Base-by-base conservation (phyloP, 169 alveolate species). In the Plasmodium malariae region DNA sequence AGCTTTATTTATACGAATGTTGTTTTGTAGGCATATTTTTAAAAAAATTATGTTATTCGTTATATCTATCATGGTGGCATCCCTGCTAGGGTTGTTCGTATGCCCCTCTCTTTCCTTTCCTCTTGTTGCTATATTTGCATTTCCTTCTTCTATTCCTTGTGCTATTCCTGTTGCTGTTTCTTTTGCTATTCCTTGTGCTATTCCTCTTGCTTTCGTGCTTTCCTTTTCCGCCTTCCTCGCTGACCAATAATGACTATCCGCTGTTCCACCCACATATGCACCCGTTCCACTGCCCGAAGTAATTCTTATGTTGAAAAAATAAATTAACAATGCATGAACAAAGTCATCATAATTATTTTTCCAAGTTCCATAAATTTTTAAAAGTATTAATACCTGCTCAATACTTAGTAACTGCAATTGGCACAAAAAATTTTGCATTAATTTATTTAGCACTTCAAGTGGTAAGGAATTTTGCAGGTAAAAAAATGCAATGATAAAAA, bases 281-380 rank as follows among this genome's bases (percentile, higher is more conserved):
- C n/a, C n/a, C n/a, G n/a, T n/a, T n/a, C n/a, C n/a, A n/a, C n/a
- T n/a, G n/a, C n/a, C n/a, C n/a, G n/a, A n/a, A n/a, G n/a, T 11
- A 9, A 3, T 28, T 24, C 12, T 37, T 68, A 36, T 6, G 26
- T 68, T 68, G 24, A 40, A 68, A 68, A 37, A 68, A 68, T 68
- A 68, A 21, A 68, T n/a, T 7, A 68, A 43, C 19, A 68, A 24
- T 0, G 40, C 54, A n/a, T 68, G 78, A 68, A 68, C 11, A 40
- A 68, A 37, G 40, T 68, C 78, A 6, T 68, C 63, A 1, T 68
- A 68, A 68, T 37, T 37, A 4, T 17, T 43, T 43, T 68, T 68
- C 55, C 55, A 68, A 0, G 78, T 40, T 12, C 78, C 60, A 43
- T 68, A 68, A 6, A 68, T 68, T 37, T 68, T 43, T 40, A 68